A percentile compares a stretch with the other conserved stretches of the same genome.
Conservation (phyloP, 352 stramenopile species). For the Sclerospora graminicola region DNA sequence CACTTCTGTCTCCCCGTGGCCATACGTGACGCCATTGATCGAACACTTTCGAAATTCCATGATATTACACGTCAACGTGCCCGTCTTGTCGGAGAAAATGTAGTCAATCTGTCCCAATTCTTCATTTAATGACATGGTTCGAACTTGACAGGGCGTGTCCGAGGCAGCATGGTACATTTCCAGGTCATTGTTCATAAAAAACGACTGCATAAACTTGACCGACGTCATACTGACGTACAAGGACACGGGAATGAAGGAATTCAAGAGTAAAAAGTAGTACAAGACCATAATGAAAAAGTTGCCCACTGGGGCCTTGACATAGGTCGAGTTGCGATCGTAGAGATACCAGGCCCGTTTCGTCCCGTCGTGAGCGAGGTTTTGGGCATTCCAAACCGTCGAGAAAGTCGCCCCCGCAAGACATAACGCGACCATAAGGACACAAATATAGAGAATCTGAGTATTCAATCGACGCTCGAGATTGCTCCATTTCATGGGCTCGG, state of each 20-base stretch:
- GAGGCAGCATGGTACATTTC: slow-evolving; percentile 91
- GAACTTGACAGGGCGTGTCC: slow-evolving; percentile 88
- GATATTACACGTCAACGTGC: slow-evolving; percentile 92
- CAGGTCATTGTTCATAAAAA: slow-evolving; percentile 87
- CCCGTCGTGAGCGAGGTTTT: slow-evolving; percentile 33
- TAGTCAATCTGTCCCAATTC: slow-evolving; percentile 91
- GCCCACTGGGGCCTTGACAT: slow-evolving; percentile 41
- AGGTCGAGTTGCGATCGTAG: slow-evolving; percentile 35
- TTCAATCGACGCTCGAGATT: slow-evolving; percentile 81
- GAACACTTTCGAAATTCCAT: slow-evolving; percentile 97
- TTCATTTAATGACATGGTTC: slow-evolving; percentile 90
- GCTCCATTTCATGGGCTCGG: slow-evolving; percentile 78
- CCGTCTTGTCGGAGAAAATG: slow-evolving; percentile 93
- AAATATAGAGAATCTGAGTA: slow-evolving; percentile 80
- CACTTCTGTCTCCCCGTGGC: slow-evolving; percentile 80
- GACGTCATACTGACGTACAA: slow-evolving; percentile 93
- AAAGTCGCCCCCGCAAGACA: slow-evolving; percentile 54
- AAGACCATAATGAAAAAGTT: slow-evolving; percentile 88
- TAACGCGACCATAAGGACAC: slow-evolving; percentile 63
- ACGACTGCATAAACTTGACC: slow-evolving; percentile 88
- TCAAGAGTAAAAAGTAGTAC: slow-evolving; percentile 90
- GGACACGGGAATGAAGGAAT: slow-evolving; percentile 92
- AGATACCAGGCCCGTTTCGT: slow-evolving; percentile 59
- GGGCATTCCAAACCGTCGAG: slow-evolving; percentile 59
- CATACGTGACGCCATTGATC: slow-evolving; percentile 91